Evolutionary conservation across 2,329 filamentous ascomycete genomes (phyloP), one percentile per base, ranked within the genome.

Genomic region (Berkeleyomyces basicola): DNA sequence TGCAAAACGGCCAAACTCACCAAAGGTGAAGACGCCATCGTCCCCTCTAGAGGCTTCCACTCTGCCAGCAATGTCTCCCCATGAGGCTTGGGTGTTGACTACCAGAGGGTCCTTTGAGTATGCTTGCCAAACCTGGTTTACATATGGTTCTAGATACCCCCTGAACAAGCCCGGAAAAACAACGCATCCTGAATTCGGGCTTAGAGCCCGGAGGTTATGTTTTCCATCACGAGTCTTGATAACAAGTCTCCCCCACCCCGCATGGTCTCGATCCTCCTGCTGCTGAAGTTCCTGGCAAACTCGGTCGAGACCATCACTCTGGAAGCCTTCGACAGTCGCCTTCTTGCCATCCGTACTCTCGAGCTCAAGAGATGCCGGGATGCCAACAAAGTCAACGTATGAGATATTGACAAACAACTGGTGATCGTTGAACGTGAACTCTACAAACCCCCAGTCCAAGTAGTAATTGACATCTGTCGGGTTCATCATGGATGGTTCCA

Each of bases 401-500:
- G 78, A 82, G 68, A 91, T 84, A 67, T 87, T 87, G 67, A 81
- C 82, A 69, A 82, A 88, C 4, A 87, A 72, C 71, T 86, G 77
- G 40, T 70, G 68, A 43, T 72, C 68, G 71, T 86, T 86, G 72
- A 79, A 86, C 14, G 84, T 86, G 68, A 87, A 84, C 72, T 88
- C 85, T 73, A 79, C 82, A 69, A 88, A 88, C 37, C 78, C 79
- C 85, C 85, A 88, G 64, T 77, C 73, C 55, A 79, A 73, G 43
- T 79, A 74, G 69, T 83, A 82, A 70, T 87, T 88, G 1, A 77
- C 72, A 68, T 88, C 85, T 0, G 77, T 71, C 0, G 77, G 71
- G 71, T 90, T 90, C 40, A 81, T 85, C 36, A 85, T 82, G 7
- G 83, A 85, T 0, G 88, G 88, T 72, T 90, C 87, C 51, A 90